A percentile compares a stretch with the other conserved stretches of the same genome.
phyloP scores from a whole-genome alignment of 768 basidiomycete genomes.

The Scleroderma bovista region DNA sequence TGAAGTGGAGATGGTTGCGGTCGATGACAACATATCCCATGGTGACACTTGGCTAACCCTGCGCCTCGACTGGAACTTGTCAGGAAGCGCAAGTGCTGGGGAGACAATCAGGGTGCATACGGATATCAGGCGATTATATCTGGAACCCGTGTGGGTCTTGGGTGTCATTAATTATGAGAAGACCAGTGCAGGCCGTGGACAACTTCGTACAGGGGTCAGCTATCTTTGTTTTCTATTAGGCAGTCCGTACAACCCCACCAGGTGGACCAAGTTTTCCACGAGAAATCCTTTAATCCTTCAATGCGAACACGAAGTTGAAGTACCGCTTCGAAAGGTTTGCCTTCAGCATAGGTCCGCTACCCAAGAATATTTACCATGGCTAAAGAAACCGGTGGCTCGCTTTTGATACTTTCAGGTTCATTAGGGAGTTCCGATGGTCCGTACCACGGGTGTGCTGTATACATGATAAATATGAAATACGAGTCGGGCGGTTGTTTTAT shows the following conservation, averaged over 20 bases:
- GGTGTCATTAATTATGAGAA: constrained; percentile 3
- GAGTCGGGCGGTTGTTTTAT: no score
- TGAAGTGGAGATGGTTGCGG: not conserved
- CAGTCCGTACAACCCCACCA: not conserved
- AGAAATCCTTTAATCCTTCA: not conserved
- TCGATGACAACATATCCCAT: not conserved
- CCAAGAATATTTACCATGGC: not conserved
- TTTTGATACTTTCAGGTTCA: not conserved
- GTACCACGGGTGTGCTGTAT: no score
- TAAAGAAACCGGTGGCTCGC: not conserved
- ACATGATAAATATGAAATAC: no score
- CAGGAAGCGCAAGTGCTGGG: not conserved
- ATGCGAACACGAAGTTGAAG: not conserved
- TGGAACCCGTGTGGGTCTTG: not conserved
- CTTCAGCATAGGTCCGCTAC: not conserved
- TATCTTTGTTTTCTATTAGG: not conserved
- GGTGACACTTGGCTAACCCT: not conserved
- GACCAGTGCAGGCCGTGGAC: not conserved
- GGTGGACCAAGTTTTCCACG: not conserved
- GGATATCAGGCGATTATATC: not conserved
- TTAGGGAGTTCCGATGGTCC: no score
- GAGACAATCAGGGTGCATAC: not conserved
- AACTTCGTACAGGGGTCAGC: not conserved
- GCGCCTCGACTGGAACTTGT: not conserved
- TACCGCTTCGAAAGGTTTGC: not conserved